Conservation (phyloP, 306 rosid species). For the Castanea sativa region DNA sequence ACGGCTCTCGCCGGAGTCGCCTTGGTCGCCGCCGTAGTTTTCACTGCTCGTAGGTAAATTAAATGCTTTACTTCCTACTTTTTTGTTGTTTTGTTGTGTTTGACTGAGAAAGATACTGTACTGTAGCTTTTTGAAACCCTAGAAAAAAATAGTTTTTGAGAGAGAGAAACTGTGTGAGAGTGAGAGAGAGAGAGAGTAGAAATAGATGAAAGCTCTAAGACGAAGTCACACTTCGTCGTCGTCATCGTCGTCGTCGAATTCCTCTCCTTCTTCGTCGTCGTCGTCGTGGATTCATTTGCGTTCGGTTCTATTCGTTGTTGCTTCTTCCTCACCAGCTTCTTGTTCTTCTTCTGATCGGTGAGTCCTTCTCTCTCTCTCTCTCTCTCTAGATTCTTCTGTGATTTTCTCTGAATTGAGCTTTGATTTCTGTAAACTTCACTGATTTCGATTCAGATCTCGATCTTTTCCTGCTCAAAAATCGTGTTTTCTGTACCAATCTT, state of each 20-base stretch:
- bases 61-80: not conserved
- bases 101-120: not conserved
- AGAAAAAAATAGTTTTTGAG: not conserved
- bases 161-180: not conserved
- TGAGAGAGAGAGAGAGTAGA: not conserved
- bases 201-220: conserved; percentile 91
- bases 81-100: no score
- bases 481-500: conserved; percentile 36
- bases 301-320: conserved; percentile 94
- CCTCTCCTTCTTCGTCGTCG: conserved; percentile 79
- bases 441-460: conserved; percentile 62
- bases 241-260: conserved; percentile 73
- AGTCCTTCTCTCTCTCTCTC: conserved; percentile 46
- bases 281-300: conserved; percentile 99
- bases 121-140: not conserved
- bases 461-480: conserved; percentile 30
- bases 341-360: conserved; percentile 97
- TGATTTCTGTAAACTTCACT: conserved; percentile 35
- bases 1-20: conserved; percentile 73
- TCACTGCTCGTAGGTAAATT: conserved; percentile 72
- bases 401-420: conserved; percentile 14
- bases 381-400: conserved; percentile 3
- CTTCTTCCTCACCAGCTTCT: conserved; percentile 98
- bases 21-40: conserved; percentile 57
- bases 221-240: conserved; percentile 82